These are phyloP conservation scores for Blastosporella zonata DNA, from an alignment of 1,284 basidiomycete genomes.

Conservation along the genomic window DNA sequence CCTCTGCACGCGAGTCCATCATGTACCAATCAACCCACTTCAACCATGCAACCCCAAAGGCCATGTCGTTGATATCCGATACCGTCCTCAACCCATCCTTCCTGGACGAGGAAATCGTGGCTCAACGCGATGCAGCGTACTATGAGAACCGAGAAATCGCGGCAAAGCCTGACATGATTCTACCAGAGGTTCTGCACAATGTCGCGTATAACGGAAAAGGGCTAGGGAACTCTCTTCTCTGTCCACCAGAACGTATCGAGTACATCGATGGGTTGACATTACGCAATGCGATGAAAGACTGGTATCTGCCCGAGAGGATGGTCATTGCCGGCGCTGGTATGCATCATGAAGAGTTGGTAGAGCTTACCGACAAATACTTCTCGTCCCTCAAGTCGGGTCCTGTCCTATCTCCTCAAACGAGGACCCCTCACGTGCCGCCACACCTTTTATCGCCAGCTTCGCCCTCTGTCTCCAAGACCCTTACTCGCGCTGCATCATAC, in stretches of 20 bases:
- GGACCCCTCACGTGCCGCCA: constrained; percentile 36
- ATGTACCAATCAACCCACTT: constrained; percentile 99
- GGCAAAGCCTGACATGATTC: constrained; percentile 89
- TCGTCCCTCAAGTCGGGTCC: constrained; percentile 58
- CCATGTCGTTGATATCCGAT: constrained; percentile 88
- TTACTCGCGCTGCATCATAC: constrained; percentile 74
- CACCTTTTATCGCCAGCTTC: constrained; percentile 54
- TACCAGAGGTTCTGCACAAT: constrained; percentile 90
- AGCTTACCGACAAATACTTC: constrained; percentile 82
- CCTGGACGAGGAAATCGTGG: constrained; percentile 75
- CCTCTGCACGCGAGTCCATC: constrained; percentile 91
- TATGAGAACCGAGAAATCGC: constrained; percentile 92
- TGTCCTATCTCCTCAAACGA: constrained; percentile 30
- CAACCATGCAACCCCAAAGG: constrained; percentile 77
- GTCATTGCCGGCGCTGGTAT: constrained; percentile 94
- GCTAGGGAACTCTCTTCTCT: constrained; percentile 87
- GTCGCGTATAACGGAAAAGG: constrained; percentile 82
- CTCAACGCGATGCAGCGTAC: constrained; percentile 84
- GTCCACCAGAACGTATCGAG: constrained; percentile 82
- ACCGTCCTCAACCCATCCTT: constrained; percentile 84
- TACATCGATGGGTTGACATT: constrained; percentile 67
- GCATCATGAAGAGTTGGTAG: constrained; percentile 85
- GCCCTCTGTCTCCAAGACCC: constrained; percentile 59
- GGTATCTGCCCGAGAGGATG: constrained; percentile 93
- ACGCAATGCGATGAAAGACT: constrained; percentile 69